phyloP scores from a whole-genome alignment of 495 filamentous ascomycete species.

The Aspergillus cavernicola region DNA sequence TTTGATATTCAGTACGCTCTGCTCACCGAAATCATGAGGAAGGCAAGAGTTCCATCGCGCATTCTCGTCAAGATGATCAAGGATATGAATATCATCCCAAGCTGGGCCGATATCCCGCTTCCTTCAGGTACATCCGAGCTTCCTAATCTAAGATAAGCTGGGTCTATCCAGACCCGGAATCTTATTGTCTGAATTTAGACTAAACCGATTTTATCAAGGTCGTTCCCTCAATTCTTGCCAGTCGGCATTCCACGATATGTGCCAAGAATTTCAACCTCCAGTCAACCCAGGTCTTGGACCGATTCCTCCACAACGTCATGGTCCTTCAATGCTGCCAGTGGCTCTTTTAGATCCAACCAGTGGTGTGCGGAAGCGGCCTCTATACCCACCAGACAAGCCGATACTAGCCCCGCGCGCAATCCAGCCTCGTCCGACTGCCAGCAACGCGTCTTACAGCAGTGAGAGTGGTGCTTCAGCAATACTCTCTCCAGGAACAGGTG shows the following conservation, averaged over 20 bases:
- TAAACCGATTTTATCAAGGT: constrained; percentile 26
- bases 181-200: background rate
- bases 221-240: constrained; percentile 45
- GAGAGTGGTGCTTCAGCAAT: constrained; percentile 38
- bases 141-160: background rate
- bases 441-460: constrained; percentile 35
- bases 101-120: constrained; percentile 56
- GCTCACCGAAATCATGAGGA: constrained; percentile 60
- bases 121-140: constrained; percentile 42
- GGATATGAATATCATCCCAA: constrained; percentile 45
- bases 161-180: background rate
- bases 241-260: constrained; percentile 37
- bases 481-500: constrained; percentile 34
- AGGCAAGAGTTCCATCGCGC: constrained; percentile 46
- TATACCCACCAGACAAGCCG: constrained; percentile 35
- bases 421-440: constrained; percentile 38
- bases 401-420: constrained; percentile 34
- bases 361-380: constrained; percentile 32
- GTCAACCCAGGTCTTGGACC: constrained; percentile 23
- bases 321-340: constrained; percentile 20
- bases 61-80: constrained; percentile 49
- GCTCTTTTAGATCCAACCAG: constrained; percentile 21
- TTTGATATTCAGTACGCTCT: constrained; percentile 39
- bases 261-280: constrained; percentile 18
- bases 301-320: constrained; percentile 27